Base-by-base conservation (phyloP, 208 protist species). In the Leishmania aethiopica region DNA sequence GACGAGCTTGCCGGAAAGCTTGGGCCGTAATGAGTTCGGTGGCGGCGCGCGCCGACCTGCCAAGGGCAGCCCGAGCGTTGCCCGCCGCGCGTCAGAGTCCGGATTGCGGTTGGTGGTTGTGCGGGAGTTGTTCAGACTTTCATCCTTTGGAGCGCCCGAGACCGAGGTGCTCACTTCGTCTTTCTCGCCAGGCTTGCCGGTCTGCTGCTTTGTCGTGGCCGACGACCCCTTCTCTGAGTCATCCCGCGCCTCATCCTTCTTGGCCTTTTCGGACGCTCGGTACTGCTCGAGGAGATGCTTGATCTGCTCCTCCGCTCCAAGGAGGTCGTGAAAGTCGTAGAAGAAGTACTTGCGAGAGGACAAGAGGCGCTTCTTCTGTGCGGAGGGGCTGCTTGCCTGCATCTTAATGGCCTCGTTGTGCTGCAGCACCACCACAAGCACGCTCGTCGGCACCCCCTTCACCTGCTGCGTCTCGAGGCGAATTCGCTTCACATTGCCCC, bases 311-410 rank as follows among this genome's bases (percentile, higher is more conserved):
- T 92, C 84, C 22, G 85, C 91, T 3, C 87, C 85, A 1, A 97
- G 89, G 59, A 97, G 87, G 75, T 97, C 93, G 17, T 95, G 83
- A 73, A 97, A 96, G 28, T 88, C 81, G 70, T 95, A 96, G 75
- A 97, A 95, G 74, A 92, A 94, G 78, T 93, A 93, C 74, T 86
- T 86, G 10, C 81, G 74, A 37, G 81, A 82, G n/a, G 81, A 78
- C 10, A 67, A 81, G 15, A 74, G 80, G 60, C 74, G 79, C 75
- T 77, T 86, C 40, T 67, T 82, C 37, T 80, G 72, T 6, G n/a
- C 75, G 5, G 79, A 53, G 8, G 79, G 70, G 80, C 67, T 71
- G 66, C 59, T 67, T 37, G 67, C 35, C 71, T 86, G 72, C 75
- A 83, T 67, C 2, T 42, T 45, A 13, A 81, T 74, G 4, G 83